Conservation (phyloP, 139 green algal genomes). For the Picochlorum sp. region DNA sequence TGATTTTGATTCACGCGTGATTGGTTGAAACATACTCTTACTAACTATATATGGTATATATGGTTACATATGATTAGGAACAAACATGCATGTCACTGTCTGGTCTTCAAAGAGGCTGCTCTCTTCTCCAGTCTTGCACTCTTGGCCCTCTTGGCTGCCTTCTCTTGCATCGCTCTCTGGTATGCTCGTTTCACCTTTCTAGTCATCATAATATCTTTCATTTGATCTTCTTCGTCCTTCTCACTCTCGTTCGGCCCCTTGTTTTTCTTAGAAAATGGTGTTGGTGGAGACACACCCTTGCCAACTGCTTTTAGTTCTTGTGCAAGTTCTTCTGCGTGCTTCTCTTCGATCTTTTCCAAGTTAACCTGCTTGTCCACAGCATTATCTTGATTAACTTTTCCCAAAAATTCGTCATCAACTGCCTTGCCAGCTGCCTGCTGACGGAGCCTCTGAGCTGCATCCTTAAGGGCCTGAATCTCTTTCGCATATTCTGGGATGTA, state of each 20-base stretch:
- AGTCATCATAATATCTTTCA: conserved; percentile 86
- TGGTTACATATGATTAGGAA: neutral
- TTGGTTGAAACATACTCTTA: too few species aligned
- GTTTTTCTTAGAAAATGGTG: neutral
- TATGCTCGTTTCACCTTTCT: conserved; percentile 74
- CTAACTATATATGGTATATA: neutral
- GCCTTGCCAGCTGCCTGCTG: conserved; percentile 27
- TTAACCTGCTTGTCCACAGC: conserved; percentile 6
- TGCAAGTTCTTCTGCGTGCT: conserved; percentile 48
- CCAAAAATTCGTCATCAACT: conserved; percentile 21
- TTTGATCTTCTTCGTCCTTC: conserved; percentile 44
- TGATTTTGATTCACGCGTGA: too few species aligned
- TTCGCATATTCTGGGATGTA: conserved; percentile 90
- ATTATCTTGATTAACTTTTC: conserved; percentile 13
- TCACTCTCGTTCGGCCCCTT: neutral
- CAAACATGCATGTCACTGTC: neutral
- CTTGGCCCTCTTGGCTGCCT: conserved; percentile 41
- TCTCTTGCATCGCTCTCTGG: conserved; percentile 53
- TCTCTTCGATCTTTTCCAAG: conserved; percentile 27
- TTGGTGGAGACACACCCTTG: neutral
- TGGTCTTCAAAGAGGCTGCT: conserved; percentile 8
- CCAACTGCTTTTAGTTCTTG: conserved; percentile 39
- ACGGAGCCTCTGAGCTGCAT: conserved; percentile 47
- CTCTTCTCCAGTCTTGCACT: conserved; percentile 39
- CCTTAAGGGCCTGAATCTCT: conserved; percentile 68